A percentile compares a stretch with the other conserved stretches of the same genome.
These are phyloP conservation scores for Geotrichum carabidarum DNA, from an alignment of 1,139 yeast species.

Conservation along the genomic window DNA sequence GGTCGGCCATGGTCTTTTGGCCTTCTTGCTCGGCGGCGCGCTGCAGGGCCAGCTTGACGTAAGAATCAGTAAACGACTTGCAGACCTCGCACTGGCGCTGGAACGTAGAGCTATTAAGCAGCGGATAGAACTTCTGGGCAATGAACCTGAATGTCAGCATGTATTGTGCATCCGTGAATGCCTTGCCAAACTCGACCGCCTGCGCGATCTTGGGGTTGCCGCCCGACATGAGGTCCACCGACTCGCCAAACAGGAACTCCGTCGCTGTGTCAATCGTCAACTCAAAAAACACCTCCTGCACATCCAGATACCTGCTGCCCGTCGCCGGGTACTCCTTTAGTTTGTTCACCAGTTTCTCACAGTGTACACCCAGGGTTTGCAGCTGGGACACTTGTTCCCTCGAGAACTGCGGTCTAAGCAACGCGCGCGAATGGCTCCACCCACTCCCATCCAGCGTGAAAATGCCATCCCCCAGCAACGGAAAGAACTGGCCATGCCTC, in stretches of 20 bases:
- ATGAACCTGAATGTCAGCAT: conserved; percentile 40
- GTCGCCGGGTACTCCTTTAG: conserved; percentile 29
- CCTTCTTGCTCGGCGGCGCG: conserved; percentile 9
- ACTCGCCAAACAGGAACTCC: conserved; percentile 54
- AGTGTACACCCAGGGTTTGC: conserved; percentile 40
- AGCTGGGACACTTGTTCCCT: conserved; percentile 53
- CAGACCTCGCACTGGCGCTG: conserved; percentile 28
- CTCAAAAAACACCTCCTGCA: conserved; percentile 48
- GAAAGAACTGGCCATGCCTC: conserved; percentile 43
- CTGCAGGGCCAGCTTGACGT: conserved; percentile 30
- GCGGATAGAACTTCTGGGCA: conserved; percentile 39
- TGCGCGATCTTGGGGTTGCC: conserved; percentile 16
- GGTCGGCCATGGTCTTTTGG: conserved; percentile 25
- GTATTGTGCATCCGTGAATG: conserved; percentile 45
- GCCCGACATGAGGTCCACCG: conserved; percentile 40
- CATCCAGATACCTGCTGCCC: conserved; percentile 35
- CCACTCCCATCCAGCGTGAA: conserved; percentile 53
- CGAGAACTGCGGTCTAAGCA: conserved; percentile 56
- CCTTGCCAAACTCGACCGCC: conserved; percentile 41
- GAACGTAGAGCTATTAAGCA: conserved; percentile 39
- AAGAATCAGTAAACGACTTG: conserved; percentile 33
- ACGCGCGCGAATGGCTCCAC: conserved; percentile 54
- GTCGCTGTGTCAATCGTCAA: conserved; percentile 56
- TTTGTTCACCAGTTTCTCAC: conserved; percentile 37
- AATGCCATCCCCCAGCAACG: conserved; percentile 52